A percentile compares a stretch with the other conserved stretches of the same genome.
phyloP scores from a whole-genome alignment of 108 stramenopile genomes.

The Mayamaea pseudoterrestris region DNA sequence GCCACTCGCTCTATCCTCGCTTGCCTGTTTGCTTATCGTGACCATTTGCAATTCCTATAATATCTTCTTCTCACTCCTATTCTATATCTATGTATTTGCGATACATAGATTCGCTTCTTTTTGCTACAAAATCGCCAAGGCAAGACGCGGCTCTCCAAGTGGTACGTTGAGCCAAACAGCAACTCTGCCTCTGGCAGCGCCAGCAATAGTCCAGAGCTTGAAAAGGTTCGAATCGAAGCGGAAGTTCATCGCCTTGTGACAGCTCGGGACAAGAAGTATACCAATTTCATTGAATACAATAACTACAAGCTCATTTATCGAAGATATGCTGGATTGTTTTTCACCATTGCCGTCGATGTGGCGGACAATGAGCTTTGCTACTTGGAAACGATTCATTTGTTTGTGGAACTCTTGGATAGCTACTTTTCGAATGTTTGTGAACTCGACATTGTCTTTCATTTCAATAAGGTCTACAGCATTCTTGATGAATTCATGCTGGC shows the following conservation, averaged over 20 bases:
- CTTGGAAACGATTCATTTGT: slow-evolving; percentile 97
- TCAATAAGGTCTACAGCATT: slow-evolving; percentile 96
- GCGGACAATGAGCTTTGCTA: slow-evolving; percentile 96
- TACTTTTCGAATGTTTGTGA: slow-evolving; percentile 99
- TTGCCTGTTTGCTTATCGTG: too few relatives aligned
- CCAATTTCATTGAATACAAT: slow-evolving; percentile 99
- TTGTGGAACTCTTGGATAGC: slow-evolving; percentile 97
- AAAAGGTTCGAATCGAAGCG: slow-evolving; percentile 90
- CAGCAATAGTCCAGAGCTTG: slow-evolving; percentile 52
- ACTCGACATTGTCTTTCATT: slow-evolving; percentile 99
- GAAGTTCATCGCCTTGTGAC: slow-evolving; percentile 96
- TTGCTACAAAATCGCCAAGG: slow-evolving; percentile 98
- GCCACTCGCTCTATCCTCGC: too few relatives aligned
- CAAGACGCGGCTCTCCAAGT: slow-evolving; percentile 98
- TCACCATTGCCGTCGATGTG: slow-evolving; percentile 96
- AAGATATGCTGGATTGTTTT: slow-evolving; percentile 97
- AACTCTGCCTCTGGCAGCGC: too few relatives aligned
- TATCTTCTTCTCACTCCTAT: too few relatives aligned
- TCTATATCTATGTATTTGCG: too few relatives aligned
- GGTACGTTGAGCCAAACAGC: slow-evolving; percentile 76
- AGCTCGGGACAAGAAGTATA: slow-evolving; percentile 94
- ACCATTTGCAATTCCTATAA: too few relatives aligned
- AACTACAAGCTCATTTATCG: slow-evolving; percentile 99
- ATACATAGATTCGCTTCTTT: slow-evolving; percentile 96
- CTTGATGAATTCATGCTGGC: slow-evolving; percentile 99